phyloP scores from a whole-genome alignment of 371 early-diverging fungal genomes.

The Apophysomyces variabilis region DNA sequence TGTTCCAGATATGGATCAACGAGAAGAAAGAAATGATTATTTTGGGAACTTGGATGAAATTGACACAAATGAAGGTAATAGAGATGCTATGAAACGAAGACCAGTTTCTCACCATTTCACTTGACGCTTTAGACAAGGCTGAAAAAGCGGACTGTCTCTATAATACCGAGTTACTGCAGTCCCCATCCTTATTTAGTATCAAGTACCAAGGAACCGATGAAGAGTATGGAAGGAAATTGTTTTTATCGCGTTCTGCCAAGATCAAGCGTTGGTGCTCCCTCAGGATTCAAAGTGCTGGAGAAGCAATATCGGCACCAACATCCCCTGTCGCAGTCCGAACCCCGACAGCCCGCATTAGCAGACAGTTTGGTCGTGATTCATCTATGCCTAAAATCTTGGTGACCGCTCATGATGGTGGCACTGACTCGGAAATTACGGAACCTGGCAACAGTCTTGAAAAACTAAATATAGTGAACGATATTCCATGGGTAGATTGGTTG shows the following conservation, averaged over 20 bases:
- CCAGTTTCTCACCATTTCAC: not conserved
- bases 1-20: constrained; percentile 7
- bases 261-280: constrained; percentile 45
- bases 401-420: constrained; percentile 23
- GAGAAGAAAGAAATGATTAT: constrained; percentile 5
- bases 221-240: constrained; percentile 40
- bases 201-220: constrained; percentile 14
- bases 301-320: constrained; percentile 12
- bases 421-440: constrained; percentile 1
- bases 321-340: constrained; percentile 16
- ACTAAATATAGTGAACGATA: constrained; percentile 22
- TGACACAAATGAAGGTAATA: not conserved
- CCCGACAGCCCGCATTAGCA: constrained; percentile 16
- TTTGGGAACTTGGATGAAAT: not conserved
- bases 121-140: not conserved
- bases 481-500: constrained; percentile 58
- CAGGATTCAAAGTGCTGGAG: constrained; percentile 7
- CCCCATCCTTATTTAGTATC: constrained; percentile 7
- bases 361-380: constrained; percentile 24
- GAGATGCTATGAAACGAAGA: not conserved
- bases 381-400: constrained; percentile 47
- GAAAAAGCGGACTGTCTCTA: not conserved
- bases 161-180: constrained; percentile 4
- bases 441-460: constrained; percentile 12
- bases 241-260: constrained; percentile 51